Conservation (phyloP, 1,284 basidiomycete species). For the Ustilago lituana region DNA sequence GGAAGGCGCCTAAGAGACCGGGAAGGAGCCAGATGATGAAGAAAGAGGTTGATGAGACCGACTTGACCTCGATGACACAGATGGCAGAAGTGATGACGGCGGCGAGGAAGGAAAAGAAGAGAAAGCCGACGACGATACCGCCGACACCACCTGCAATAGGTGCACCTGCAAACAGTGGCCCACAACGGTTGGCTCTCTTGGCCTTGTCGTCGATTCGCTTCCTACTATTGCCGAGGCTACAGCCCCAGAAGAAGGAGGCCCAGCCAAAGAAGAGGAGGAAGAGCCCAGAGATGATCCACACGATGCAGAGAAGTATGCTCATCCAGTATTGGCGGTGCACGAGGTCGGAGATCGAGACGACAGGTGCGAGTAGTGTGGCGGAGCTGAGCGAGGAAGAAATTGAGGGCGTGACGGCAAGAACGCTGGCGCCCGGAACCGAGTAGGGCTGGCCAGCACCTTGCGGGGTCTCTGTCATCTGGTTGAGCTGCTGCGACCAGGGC, state of each 20-base stretch:
- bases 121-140: conserved; percentile 50
- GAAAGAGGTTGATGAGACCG: conserved; percentile 30
- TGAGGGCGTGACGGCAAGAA: background rate
- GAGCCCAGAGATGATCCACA: conserved; percentile 51
- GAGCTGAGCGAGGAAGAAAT: background rate
- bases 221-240: conserved; percentile 13
- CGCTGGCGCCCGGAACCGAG: background rate
- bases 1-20: conserved; percentile 46
- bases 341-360: conserved; percentile 32
- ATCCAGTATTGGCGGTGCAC: conserved; percentile 39
- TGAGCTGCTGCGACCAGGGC: conserved; percentile 23
- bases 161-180: conserved; percentile 16
- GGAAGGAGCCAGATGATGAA: conserved; percentile 56
- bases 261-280: conserved; percentile 58
- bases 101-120: conserved; percentile 52
- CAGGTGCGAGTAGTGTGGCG: background rate
- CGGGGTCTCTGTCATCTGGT: background rate
- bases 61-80: conserved; percentile 22
- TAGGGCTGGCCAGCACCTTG: background rate
- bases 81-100: conserved; percentile 43
- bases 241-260: conserved; percentile 57
- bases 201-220: conserved; percentile 24
- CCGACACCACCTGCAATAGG: conserved; percentile 54
- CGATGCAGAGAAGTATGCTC: conserved; percentile 49
- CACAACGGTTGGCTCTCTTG: conserved; percentile 1